phyloP scores from a whole-genome alignment of 2,329 filamentous ascomycete genomes.

The Coniella lustricola region DNA sequence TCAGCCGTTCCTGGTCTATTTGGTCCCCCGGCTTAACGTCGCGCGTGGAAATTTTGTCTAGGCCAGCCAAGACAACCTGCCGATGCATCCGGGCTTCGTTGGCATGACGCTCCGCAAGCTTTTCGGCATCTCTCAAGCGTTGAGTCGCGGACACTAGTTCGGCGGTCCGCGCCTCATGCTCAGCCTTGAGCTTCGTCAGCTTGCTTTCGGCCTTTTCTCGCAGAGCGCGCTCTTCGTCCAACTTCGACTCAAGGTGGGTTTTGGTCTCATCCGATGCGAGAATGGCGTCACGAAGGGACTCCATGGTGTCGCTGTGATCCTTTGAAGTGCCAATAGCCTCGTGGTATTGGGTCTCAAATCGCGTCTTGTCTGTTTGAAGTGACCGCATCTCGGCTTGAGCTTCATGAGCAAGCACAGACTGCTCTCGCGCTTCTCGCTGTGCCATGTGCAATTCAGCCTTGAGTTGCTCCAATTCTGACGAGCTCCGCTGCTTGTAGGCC shows the following conservation, averaged over 20 bases:
- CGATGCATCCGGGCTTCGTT: constrained; percentile 82
- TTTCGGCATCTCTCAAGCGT: constrained; percentile 76
- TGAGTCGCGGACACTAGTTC: constrained; percentile 71
- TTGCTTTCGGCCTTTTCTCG: constrained; percentile 72
- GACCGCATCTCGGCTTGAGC: constrained; percentile 67
- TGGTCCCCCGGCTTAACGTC: constrained; percentile 41
- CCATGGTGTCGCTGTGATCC: constrained; percentile 64
- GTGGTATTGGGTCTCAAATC: constrained; percentile 62
- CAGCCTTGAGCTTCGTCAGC: constrained; percentile 66
- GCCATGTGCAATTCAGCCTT: constrained; percentile 77
- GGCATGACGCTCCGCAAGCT: constrained; percentile 79
- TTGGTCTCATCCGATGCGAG: constrained; percentile 72
- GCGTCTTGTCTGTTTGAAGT: constrained; percentile 78
- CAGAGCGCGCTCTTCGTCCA: constrained; percentile 74
- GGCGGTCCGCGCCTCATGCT: constrained; percentile 72
- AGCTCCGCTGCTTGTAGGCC: constrained; percentile 72
- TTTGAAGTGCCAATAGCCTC: constrained; percentile 60
- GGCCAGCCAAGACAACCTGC: constrained; percentile 70
- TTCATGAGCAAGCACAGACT: constrained; percentile 70
- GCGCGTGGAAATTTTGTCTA: constrained; percentile 63
- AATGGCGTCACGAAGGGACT: constrained; percentile 70
- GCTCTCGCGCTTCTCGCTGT: constrained; percentile 72
- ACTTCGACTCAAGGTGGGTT: constrained; percentile 66
- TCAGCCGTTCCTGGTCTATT: constrained; percentile 57
- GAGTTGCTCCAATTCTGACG: constrained; percentile 76